These are phyloP conservation scores for Vitis labrusca DNA, from an alignment of 164 flowering plant species.

Conservation along the genomic window DNA sequence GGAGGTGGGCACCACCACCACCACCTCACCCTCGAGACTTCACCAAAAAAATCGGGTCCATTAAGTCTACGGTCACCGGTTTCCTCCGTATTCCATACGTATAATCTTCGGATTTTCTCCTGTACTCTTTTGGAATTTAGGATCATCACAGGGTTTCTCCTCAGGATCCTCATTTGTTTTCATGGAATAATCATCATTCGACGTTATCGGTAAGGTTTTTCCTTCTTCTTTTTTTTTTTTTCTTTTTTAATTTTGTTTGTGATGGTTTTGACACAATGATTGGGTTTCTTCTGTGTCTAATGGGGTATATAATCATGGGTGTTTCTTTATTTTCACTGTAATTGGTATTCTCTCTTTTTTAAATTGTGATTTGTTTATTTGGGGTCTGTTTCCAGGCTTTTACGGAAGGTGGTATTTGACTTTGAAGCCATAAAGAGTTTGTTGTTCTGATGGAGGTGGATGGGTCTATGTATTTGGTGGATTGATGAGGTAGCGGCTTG, in stretches of 20 bases:
- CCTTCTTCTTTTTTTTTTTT: background rate
- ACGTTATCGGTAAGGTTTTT: background rate
- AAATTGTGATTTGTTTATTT: slow-evolving; percentile 7
- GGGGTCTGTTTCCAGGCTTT: slow-evolving; percentile 33
- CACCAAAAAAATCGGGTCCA: slow-evolving; percentile 15
- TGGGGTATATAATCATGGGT: slow-evolving; percentile 23
- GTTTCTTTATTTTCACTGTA: slow-evolving; percentile 24
- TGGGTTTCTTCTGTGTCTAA: slow-evolving; percentile 9
- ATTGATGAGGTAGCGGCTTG: slow-evolving; percentile 8
- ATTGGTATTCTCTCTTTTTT: background rate
- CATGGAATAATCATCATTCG: too few species aligned
- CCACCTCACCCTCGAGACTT: background rate
- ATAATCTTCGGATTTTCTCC: background rate
- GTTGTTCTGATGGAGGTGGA: slow-evolving; percentile 9
- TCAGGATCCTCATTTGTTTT: background rate
- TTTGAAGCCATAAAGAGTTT: slow-evolving; percentile 28
- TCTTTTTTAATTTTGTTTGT: background rate
- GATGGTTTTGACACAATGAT: slow-evolving; percentile 18
- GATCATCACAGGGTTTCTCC: background rate
- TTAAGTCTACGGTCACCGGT: slow-evolving; percentile 14
- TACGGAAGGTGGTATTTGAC: slow-evolving; percentile 46
- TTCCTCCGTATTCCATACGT: slow-evolving; percentile 9
- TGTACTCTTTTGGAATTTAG: background rate
- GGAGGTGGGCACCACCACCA: slow-evolving; percentile 11
- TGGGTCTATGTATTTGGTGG: too few species aligned